Evolutionary conservation across 2,329 filamentous ascomycete genomes (phyloP).

Genomic region (Lithohypha guttulata): DNA sequence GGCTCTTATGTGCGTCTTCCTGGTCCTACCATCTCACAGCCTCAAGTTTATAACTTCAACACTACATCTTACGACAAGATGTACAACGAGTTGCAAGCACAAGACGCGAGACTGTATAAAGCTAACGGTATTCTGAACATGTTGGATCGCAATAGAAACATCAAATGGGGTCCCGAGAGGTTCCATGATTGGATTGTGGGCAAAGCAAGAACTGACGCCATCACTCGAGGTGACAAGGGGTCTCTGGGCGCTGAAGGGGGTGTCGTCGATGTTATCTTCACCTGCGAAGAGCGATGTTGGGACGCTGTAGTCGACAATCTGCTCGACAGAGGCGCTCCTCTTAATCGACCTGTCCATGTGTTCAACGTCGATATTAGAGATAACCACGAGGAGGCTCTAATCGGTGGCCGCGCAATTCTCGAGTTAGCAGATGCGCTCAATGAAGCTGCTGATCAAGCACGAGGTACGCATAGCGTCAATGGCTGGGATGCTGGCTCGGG

Average conservation of each 20-base stretch:
- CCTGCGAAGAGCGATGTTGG: slow-evolving; percentile 96
- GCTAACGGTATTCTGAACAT: slow-evolving; percentile 92
- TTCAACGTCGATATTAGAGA: slow-evolving; percentile 98
- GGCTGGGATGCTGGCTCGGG: slow-evolving; percentile 61
- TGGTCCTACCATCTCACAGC: slow-evolving; percentile 79
- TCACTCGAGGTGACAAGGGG: slow-evolving; percentile 59
- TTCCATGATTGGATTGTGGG: slow-evolving; percentile 97
- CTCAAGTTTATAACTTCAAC: slow-evolving; percentile 98
- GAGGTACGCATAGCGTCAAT: slow-evolving; percentile 51
- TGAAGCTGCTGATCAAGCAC: slow-evolving; percentile 64
- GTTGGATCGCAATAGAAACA: slow-evolving; percentile 78
- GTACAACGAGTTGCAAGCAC: slow-evolving; percentile 77
- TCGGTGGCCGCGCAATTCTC: slow-evolving; percentile 83
- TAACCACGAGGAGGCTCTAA: slow-evolving; percentile 89
- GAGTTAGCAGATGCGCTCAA: slow-evolving; percentile 83
- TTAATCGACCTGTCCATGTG: slow-evolving; percentile 91
- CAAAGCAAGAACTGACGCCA: slow-evolving; percentile 65
- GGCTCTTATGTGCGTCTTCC: slow-evolving; percentile 88
- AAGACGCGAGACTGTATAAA: slow-evolving; percentile 78
- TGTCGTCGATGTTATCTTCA: slow-evolving; percentile 87
- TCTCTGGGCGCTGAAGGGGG: slow-evolving; percentile 74
- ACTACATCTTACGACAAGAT: slow-evolving; percentile 90
- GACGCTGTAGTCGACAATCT: slow-evolving; percentile 94
- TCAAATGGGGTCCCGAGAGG: slow-evolving; percentile 92
- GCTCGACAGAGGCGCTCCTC: slow-evolving; percentile 67